Percentiles rank a stretch among this genome's conserved stretches.
Conservation (phyloP, 352 stramenopile species). For the Blastocystis sp. region DNA sequence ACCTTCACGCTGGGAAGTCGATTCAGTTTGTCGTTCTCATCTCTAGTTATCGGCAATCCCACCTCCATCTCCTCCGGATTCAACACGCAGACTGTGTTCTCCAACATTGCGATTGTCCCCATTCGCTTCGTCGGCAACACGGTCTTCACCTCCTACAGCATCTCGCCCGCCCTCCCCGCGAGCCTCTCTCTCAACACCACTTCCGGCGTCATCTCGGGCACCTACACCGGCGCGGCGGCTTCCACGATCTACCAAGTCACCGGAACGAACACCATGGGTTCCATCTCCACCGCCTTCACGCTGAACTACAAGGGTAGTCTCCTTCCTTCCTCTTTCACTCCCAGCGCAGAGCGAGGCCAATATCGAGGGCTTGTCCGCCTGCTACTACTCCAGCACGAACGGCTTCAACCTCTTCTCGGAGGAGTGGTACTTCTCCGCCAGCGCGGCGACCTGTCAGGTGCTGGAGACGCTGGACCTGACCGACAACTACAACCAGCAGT, state of each 20-base stretch:
- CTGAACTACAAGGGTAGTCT: slow-evolving; percentile 19
- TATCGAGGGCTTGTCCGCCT: background rate
- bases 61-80: background rate
- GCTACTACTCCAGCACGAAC: background rate
- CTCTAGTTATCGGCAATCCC: background rate
- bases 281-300: background rate
- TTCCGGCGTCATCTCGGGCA: slow-evolving; percentile 12
- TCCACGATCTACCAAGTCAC: background rate
- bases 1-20: background rate
- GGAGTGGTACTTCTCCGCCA: background rate
- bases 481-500: background rate
- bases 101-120: background rate
- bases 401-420: background rate
- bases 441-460: background rate
- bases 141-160: background rate
- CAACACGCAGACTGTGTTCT: background rate
- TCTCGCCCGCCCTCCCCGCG: background rate
- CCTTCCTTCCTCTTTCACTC: background rate
- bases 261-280: background rate
- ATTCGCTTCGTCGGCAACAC: slow-evolving; percentile 17
- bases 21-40: background rate
- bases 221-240: background rate
- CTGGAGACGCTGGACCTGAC: slow-evolving; percentile 25
- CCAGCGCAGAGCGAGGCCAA: slow-evolving; percentile 8
- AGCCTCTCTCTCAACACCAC: slow-evolving; percentile 55